Evolutionary conservation across 208 protist genomes (phyloP).

Genomic region (Leptomonas pyrrhocoris): DNA sequence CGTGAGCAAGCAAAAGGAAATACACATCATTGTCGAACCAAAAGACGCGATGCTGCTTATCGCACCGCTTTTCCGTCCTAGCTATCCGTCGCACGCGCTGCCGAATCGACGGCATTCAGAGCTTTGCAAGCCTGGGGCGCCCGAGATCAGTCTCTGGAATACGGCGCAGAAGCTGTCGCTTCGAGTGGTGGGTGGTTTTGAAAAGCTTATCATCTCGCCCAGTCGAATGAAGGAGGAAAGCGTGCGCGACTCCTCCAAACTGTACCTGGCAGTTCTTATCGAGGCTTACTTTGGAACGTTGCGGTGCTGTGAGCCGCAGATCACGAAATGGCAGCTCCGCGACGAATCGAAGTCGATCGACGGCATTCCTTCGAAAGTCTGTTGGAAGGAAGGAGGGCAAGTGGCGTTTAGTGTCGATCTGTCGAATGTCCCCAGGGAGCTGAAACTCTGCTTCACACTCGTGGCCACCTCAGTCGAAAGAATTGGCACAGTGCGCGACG

Average conservation of each 20-base stretch:
- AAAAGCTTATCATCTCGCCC: conserved; percentile 31
- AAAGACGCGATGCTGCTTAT: conserved; percentile 35
- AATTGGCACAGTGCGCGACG: conserved; percentile 21
- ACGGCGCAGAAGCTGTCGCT: conserved; percentile 40
- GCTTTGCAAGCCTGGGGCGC: conserved; percentile 19
- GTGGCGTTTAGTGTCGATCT: conserved; percentile 33
- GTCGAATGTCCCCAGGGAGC: conserved; percentile 48
- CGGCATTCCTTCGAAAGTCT: conserved; percentile 12
- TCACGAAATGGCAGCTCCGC: conserved; percentile 46
- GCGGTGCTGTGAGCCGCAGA: conserved; percentile 40
- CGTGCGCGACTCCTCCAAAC: conserved; percentile 39
- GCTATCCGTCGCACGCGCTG: conserved; percentile 38
- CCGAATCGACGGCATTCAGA: conserved; percentile 31
- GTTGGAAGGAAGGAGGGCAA: conserved; percentile 28
- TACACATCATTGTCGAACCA: conserved; percentile 51
- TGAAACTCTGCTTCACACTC: conserved; percentile 68
- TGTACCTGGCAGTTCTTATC: conserved; percentile 59
- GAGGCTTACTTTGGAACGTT: conserved; percentile 58
- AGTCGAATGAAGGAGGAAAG: conserved; percentile 49
- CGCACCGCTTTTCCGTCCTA: conserved; percentile 50
- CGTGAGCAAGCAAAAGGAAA: conserved; percentile 52
- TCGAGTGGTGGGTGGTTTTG: conserved; percentile 34
- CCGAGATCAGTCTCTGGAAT: conserved; percentile 60
- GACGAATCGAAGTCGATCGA: conserved; percentile 9
- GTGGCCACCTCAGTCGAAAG: conserved; percentile 38